Conservation (phyloP, 345 rosid species). For the Hypericum androsaemum region DNA sequence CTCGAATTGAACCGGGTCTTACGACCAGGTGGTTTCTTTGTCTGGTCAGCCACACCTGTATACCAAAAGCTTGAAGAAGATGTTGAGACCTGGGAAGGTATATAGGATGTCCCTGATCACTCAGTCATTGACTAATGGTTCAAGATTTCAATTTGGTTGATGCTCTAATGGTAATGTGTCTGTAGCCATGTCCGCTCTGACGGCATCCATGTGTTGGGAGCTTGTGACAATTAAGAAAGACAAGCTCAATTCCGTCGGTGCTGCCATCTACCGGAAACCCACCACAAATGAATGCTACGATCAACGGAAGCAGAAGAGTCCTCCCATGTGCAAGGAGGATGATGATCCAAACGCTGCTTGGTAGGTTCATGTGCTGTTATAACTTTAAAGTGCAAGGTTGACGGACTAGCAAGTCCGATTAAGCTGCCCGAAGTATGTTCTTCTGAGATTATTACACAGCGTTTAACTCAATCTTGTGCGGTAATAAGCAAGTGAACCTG, state of each 20-base stretch:
- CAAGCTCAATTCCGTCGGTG: slow-evolving; percentile 59
- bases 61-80: slow-evolving; percentile 69
- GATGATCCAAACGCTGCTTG: slow-evolving; percentile 90
- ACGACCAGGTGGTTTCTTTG: slow-evolving; percentile 81
- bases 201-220: slow-evolving; percentile 76
- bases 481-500: too few species aligned
- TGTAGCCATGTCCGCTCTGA: slow-evolving; percentile 68
- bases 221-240: slow-evolving; percentile 75
- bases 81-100: slow-evolving; percentile 79
- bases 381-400: too few species aligned
- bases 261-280: slow-evolving; percentile 77
- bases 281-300: slow-evolving; percentile 64
- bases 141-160: background rate
- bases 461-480: too few species aligned
- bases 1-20: slow-evolving; percentile 79
- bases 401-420: too few species aligned
- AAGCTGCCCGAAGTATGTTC: too few species aligned
- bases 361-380: slow-evolving; percentile 20
- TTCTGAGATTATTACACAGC: too few species aligned
- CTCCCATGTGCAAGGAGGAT: slow-evolving; percentile 62
- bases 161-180: slow-evolving; percentile 10
- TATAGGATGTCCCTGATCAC: background rate
- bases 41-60: slow-evolving; percentile 97
- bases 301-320: slow-evolving; percentile 44
- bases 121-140: background rate